Base-by-base conservation (phyloP, 345 rosid genomes). In the Moringa oleifera region DNA sequence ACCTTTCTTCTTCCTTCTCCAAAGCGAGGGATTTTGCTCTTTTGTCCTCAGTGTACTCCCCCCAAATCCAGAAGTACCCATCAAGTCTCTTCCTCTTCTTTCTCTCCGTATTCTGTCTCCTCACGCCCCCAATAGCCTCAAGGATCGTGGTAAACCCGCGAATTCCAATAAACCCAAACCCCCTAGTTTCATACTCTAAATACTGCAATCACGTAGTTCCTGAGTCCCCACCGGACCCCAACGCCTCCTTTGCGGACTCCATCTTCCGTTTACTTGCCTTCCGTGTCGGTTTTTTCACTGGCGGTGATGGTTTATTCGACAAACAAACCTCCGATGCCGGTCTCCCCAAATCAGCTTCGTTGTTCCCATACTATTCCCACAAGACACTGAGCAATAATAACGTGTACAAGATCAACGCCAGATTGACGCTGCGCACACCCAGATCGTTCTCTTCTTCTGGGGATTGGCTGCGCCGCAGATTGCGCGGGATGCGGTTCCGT, bases 171-270 rank as follows among this genome's bases (percentile, higher is more conserved):
- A 20, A 23, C 53, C 13, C 10, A 55, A 17, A 25, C 65, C 36
- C 63, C 21, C 69, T 25, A 24, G 28, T 51, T 74, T 41, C 71
- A 51, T 91, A 88, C 77, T 51, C 78, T 76, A 59, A 70, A 53
- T 73, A 75, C 76, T 91, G 96, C 72, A 65, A 71, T 57, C 68
- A 68, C 71, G 52, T 79, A 51, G 83, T 91, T 28, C 83, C 85
- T 2, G 65, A 60, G 20, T 68, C 81, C 18, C 78, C 76, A 7
- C 41, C 36, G 58, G 82, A 67, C 4, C 60, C 62, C 15, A 65
- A 58, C 53, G 13, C 50, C 6, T 28, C 64, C 52, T 64, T 57
- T 31, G 47, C 79, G 20, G 18, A 20, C 19, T 23, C 51, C 69
- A 7, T 49, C 68, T 68, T 51, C 33, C 54, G 59, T 0, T 50